Evolutionary conservation across 768 basidiomycete species (phyloP).

Genomic region (Gyrodon lividus): DNA sequence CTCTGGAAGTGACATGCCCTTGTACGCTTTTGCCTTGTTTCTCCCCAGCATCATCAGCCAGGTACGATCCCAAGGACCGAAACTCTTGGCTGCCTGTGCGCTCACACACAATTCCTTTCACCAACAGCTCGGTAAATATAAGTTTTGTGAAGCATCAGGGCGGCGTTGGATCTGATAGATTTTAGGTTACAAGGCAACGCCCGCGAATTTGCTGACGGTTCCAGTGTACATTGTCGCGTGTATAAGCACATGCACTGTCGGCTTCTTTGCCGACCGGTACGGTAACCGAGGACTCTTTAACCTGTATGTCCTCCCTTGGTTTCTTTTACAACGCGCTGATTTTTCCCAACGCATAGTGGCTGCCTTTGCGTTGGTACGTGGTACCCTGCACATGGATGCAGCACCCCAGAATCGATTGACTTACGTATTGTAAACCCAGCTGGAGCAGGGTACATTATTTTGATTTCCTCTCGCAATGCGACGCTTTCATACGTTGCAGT

Average conservation of each 20-base stretch:
- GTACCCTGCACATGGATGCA: background rate
- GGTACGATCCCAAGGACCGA: conserved; percentile 35
- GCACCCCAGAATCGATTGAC: conserved; percentile 4
- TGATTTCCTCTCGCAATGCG: conserved; percentile 59
- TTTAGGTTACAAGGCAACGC: conserved; percentile 65
- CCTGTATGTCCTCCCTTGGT: conserved; percentile 41
- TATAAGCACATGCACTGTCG: conserved; percentile 61
- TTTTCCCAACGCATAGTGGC: conserved; percentile 10
- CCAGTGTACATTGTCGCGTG: conserved; percentile 75
- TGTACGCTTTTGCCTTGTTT: conserved; percentile 79
- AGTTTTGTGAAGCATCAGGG: background rate
- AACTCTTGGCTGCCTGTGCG: background rate
- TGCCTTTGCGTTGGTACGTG: conserved; percentile 28
- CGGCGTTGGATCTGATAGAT: background rate
- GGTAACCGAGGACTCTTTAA: conserved; percentile 63
- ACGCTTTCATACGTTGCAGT: conserved; percentile 71
- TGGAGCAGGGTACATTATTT: conserved; percentile 66
- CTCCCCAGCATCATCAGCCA: conserved; percentile 75
- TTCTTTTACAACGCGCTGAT: background rate
- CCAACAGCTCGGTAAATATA: conserved; percentile 39
- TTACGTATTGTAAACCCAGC: conserved; percentile 32
- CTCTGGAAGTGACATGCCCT: conserved; percentile 56
- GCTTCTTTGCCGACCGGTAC: conserved; percentile 59
- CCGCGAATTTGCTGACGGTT: conserved; percentile 74
- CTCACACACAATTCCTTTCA: background rate